A percentile compares a stretch with the other conserved stretches of the same genome.
Conservation (phyloP, 164 flowering plant genomes). For the Nelumbo lutea region DNA sequence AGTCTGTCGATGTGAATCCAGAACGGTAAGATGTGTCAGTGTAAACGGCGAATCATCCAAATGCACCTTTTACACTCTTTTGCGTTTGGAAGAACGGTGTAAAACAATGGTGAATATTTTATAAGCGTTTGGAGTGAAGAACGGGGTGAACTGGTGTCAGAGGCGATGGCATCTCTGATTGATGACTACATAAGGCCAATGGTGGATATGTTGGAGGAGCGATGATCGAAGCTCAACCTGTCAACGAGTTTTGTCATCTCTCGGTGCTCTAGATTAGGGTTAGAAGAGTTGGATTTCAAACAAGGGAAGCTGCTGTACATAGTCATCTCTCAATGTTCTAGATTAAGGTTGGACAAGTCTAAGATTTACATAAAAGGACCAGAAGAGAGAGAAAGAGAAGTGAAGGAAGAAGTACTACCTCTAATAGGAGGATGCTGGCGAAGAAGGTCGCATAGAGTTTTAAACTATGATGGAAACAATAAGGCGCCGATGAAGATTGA, state of each 20-base stretch:
- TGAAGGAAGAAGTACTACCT: not conserved
- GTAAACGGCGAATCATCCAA: too few relatives aligned
- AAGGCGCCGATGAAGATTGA: too few relatives aligned
- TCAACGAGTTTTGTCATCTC: conserved; percentile 63
- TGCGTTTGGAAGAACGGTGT: too few relatives aligned
- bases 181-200: conserved; percentile 54
- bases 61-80: too few relatives aligned
- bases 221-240: conserved; percentile 48
- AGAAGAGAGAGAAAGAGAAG: conserved; percentile 7
- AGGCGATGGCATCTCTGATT: conserved; percentile 42
- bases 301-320: conserved; percentile 1
- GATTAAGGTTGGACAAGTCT: conserved; percentile 39
- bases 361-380: conserved; percentile 51
- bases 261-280: conserved; percentile 74
- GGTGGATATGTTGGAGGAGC: conserved; percentile 59
- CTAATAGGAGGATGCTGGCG: too few relatives aligned
- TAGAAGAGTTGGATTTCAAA: conserved; percentile 85
- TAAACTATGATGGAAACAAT: too few relatives aligned
- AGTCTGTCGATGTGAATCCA: too few relatives aligned
- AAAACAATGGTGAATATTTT: too few relatives aligned
- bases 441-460: too few relatives aligned
- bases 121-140: too few relatives aligned
- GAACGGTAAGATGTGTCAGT: too few relatives aligned
- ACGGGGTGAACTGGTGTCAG: conserved; percentile 54
- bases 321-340: conserved; percentile 85